Evolutionary conservation across 805 yeast species (phyloP).

Genomic region (Cyberlindnera euphorbiae): DNA sequence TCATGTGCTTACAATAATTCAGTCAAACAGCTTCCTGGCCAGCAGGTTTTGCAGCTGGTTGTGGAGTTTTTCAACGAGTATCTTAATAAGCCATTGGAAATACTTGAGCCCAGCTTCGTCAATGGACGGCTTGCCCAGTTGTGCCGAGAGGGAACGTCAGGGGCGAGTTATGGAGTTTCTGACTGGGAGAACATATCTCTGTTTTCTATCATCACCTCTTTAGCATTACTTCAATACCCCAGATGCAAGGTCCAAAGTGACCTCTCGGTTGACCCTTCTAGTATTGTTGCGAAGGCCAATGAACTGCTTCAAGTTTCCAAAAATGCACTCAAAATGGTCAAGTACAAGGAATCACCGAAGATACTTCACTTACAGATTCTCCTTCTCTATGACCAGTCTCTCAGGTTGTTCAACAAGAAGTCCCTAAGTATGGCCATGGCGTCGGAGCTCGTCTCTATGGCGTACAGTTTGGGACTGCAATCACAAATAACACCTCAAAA

Average conservation of each 20-base stretch:
- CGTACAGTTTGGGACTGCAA: constrained; percentile 19
- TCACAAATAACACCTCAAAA: constrained; percentile 18
- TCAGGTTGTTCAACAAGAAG: constrained; percentile 15
- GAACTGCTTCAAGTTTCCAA: constrained; percentile 17
- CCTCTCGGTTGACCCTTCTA: constrained; percentile 4
- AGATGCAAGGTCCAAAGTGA: constrained; percentile 4
- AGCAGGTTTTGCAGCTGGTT: constrained; percentile 1
- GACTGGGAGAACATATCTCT: constrained; percentile 20
- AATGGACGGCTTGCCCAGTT: constrained; percentile 5
- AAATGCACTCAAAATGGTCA: constrained; percentile 11
- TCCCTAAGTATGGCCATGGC: constrained; percentile 16
- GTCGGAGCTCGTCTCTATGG: constrained; percentile 22
- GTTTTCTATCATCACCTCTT: constrained; percentile 15
- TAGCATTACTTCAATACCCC: constrained; percentile 17
- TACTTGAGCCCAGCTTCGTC: constrained; percentile 12
- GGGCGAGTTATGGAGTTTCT: neutral
- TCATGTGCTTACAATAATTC: constrained; percentile 6
- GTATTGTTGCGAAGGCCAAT: constrained; percentile 12
- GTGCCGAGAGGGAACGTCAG: neutral
- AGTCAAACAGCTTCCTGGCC: constrained; percentile 6
- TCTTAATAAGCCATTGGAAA: constrained; percentile 15
- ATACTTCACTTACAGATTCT: constrained; percentile 19
- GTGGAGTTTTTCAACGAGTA: constrained; percentile 11
- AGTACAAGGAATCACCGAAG: constrained; percentile 18
- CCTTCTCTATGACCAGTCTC: constrained; percentile 14